phyloP scores from a whole-genome alignment of 768 basidiomycete species.

The Russula sp. region DNA sequence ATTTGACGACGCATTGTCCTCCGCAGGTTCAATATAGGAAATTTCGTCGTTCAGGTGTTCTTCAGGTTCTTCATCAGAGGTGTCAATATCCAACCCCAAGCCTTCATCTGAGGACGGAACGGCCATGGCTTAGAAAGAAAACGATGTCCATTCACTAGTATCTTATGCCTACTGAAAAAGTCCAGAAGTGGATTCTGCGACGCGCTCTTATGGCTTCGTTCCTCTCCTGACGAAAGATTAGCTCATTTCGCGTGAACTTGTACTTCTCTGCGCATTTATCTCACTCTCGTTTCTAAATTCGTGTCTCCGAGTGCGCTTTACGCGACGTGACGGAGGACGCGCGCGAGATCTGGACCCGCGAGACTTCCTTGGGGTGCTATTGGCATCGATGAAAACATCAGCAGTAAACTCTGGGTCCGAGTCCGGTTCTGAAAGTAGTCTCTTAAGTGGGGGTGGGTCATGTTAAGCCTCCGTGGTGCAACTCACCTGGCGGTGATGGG shows the following conservation, averaged over 20 bases:
- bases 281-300: neutral
- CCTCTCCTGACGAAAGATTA: neutral
- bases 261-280: slow-evolving; percentile 23
- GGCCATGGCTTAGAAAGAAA: neutral
- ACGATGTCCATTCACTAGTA: neutral
- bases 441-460: neutral
- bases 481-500: slow-evolving; percentile 32
- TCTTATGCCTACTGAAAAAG: slow-evolving; percentile 24
- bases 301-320: slow-evolving; percentile 7
- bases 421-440: slow-evolving; percentile 31
- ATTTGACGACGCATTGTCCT: slow-evolving; percentile 7
- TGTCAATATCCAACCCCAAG: slow-evolving; percentile 16
- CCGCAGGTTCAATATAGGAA: slow-evolving; percentile 8
- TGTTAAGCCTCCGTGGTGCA: neutral
- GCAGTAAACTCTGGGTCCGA: slow-evolving; percentile 46
- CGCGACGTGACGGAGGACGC: neutral
- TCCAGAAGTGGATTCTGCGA: slow-evolving; percentile 24
- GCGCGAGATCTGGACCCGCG: slow-evolving; percentile 19
- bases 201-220: slow-evolving; percentile 7
- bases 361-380: slow-evolving; percentile 27
- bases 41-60: slow-evolving; percentile 19
- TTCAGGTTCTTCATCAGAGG: slow-evolving; percentile 22
- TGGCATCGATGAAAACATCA: slow-evolving; percentile 31
- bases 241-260: slow-evolving; percentile 12
- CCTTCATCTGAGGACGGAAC: slow-evolving; percentile 19